Conservation (phyloP, 768 basidiomycete species). For the Boletus coccyginus region DNA sequence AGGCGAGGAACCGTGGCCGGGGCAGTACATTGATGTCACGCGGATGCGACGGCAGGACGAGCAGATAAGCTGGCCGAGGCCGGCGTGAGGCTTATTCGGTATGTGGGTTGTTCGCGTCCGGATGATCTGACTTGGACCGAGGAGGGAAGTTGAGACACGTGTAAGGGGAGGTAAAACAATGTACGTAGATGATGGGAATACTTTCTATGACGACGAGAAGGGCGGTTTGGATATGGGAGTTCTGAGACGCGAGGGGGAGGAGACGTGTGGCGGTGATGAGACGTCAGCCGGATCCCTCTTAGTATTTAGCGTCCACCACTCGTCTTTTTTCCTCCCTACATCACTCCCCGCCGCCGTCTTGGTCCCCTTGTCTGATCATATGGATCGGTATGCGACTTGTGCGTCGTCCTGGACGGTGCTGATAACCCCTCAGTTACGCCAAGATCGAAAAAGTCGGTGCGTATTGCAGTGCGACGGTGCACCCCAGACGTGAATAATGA, state of each 20-base stretch:
- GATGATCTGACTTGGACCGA: not conserved
- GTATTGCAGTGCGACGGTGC: slow-evolving; percentile 35
- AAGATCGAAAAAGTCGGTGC: slow-evolving; percentile 98
- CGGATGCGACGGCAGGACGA: slow-evolving; percentile 54
- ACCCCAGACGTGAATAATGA: slow-evolving; percentile 10
- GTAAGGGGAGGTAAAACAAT: not conserved
- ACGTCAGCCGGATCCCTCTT: not conserved
- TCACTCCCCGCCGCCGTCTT: not conserved
- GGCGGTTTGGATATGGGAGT: not conserved
- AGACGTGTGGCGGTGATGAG: slow-evolving; percentile 12
- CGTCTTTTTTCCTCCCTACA: slow-evolving; percentile 3
- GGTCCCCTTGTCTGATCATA: slow-evolving; percentile 10
- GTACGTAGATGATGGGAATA: slow-evolving; percentile 10
- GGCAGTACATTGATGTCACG: slow-evolving; percentile 74
- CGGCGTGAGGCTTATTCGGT: slow-evolving; percentile 38
- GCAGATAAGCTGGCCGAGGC: slow-evolving; percentile 70
- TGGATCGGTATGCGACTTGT: slow-evolving; percentile 33
- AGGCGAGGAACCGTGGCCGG: slow-evolving; percentile 72
- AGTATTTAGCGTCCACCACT: slow-evolving; percentile 18
- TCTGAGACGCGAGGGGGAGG: not conserved
- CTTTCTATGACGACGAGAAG: slow-evolving; percentile 17
- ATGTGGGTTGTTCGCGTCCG: not conserved
- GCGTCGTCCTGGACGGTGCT: slow-evolving; percentile 10
- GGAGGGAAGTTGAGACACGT: not conserved
- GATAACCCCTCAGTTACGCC: slow-evolving; percentile 67